Evolutionary conservation across 352 stramenopile species (phyloP).

Genomic region (Globisporangium irregulare): DNA sequence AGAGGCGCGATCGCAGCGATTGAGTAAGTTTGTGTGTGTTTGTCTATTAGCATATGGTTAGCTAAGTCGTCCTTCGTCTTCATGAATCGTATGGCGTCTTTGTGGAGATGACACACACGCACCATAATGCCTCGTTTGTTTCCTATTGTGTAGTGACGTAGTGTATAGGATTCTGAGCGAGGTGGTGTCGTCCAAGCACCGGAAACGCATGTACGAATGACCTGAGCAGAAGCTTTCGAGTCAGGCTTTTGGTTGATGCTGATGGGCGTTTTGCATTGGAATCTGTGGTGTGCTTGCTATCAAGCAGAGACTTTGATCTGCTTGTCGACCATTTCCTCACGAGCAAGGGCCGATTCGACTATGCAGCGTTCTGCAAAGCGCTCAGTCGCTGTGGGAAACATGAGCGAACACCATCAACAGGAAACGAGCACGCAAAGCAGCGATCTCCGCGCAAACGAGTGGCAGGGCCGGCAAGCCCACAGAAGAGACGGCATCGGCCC

Average conservation of each 20-base stretch:
- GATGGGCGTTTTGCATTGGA: not conserved
- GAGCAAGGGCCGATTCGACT: conserved; percentile 23
- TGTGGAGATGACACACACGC: no score
- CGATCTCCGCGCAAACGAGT: conserved; percentile 5
- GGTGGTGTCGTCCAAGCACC: not conserved
- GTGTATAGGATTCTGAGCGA: conserved; percentile 3
- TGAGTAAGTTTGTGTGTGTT: not conserved
- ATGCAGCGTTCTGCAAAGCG: conserved; percentile 26
- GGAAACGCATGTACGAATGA: conserved; percentile 5
- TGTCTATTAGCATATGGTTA: not conserved
- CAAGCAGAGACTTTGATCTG: conserved; percentile 9
- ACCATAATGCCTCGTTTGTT: no score
- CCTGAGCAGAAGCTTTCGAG: not conserved
- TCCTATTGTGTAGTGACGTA: not conserved
- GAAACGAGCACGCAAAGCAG: not conserved
- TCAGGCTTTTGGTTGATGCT: not conserved
- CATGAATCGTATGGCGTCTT: no score
- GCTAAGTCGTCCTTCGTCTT: no score
- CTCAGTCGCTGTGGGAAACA: conserved; percentile 7
- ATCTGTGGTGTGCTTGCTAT: not conserved
- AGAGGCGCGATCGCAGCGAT: conserved; percentile 13
- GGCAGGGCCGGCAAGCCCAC: not conserved
- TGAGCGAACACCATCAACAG: no score
- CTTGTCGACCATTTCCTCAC: conserved; percentile 5
- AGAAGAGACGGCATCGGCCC: conserved; percentile 1